phyloP scores from a whole-genome alignment of 2,329 filamentous ascomycete species.

The Chalaropsis ovoidea region DNA sequence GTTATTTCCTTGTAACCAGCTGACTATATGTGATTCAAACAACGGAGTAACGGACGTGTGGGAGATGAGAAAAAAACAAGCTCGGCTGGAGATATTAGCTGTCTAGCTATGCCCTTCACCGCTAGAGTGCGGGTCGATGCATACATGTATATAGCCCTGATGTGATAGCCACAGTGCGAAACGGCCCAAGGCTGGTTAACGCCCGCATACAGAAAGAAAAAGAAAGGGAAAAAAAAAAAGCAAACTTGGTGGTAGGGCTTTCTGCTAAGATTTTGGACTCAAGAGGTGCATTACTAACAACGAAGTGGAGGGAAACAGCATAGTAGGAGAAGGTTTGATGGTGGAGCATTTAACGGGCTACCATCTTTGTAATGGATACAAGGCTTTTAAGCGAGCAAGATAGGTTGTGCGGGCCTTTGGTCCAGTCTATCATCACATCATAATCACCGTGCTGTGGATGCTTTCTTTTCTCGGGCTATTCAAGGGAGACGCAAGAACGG shows the following conservation, averaged over 20 bases:
- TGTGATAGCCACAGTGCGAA: constrained; percentile 2
- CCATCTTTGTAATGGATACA: no score
- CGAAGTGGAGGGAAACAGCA: background rate
- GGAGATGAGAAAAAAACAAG: background rate
- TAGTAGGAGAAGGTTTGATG: background rate
- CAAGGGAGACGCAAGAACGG: background rate
- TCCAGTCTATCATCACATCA: background rate
- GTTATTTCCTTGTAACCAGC: background rate
- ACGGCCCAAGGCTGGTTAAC: background rate
- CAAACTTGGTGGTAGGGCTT: background rate
- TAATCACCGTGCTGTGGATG: background rate
- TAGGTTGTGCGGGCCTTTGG: background rate
- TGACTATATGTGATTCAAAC: background rate
- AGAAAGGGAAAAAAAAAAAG: background rate
- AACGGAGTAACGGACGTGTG: background rate
- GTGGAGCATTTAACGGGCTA: no score
- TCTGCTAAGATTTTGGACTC: background rate
- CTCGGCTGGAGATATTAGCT: background rate
- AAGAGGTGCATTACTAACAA: background rate
- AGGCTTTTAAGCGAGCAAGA: background rate
- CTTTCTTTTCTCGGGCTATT: background rate
- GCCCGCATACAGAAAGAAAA: background rate
- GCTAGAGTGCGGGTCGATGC: constrained; percentile 5
- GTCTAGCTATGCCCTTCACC: constrained; percentile 1
- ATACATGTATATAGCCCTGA: background rate